Conservation (phyloP, 225 moss, liverwort and hornwort genomes). For the Takakia lepidozioides region DNA sequence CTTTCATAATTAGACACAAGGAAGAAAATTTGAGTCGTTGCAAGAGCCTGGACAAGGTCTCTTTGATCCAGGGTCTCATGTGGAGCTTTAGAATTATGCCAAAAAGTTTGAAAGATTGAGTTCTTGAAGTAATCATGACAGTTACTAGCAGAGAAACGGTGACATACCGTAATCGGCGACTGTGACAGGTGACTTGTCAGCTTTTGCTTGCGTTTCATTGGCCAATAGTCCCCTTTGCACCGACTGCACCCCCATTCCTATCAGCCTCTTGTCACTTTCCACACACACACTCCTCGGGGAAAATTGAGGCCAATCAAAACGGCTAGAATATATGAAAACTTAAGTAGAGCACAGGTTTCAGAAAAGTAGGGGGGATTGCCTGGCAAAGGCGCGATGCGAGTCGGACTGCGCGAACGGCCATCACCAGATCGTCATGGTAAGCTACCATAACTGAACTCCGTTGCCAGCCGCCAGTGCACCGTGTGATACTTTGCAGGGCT, state of each 20-base stretch:
- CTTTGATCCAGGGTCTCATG: too few relatives aligned
- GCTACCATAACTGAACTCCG: slow-evolving; percentile 17
- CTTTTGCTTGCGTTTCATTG: slow-evolving; percentile 80
- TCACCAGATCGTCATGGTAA: slow-evolving; percentile 46
- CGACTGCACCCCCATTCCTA: slow-evolving; percentile 28
- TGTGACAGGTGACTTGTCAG: slow-evolving; percentile 93
- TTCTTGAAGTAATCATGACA: too few relatives aligned
- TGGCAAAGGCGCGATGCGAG: slow-evolving; percentile 78
- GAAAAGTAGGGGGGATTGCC: slow-evolving; percentile 15
- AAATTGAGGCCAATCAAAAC: not conserved
- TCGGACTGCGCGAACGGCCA: slow-evolving; percentile 71
- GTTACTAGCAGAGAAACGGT: too few relatives aligned
- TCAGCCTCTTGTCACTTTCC: not conserved
- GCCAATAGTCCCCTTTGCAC: slow-evolving; percentile 71
- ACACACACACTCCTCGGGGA: not conserved
- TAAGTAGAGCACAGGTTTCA: not conserved
- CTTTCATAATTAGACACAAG: too few relatives aligned
- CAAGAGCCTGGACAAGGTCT: too few relatives aligned
- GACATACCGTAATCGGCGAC: slow-evolving; percentile 99
- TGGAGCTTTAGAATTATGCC: too few relatives aligned
- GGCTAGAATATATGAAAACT: not conserved
- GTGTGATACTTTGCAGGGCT: not conserved
- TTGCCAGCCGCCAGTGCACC: slow-evolving; percentile 5
- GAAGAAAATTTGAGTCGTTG: too few relatives aligned
- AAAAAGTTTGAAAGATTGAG: too few relatives aligned